phyloP scores from a whole-genome alignment of 2,329 filamentous ascomycete genomes.

The Xylaria sp. region DNA sequence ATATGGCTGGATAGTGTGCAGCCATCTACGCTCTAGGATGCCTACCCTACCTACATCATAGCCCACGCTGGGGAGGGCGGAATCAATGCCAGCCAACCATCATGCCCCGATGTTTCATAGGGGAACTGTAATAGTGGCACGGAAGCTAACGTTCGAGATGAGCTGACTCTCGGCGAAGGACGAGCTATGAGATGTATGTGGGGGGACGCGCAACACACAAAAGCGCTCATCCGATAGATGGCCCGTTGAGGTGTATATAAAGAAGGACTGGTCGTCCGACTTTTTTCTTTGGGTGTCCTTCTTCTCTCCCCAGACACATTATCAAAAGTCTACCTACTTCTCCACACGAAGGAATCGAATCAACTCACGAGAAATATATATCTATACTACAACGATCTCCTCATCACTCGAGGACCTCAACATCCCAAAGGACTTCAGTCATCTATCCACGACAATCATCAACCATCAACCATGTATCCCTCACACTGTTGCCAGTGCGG shows the following conservation, averaged over 20 bases:
- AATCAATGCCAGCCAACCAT: constrained; percentile 28
- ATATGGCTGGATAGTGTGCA: neutral
- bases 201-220: constrained; percentile 20
- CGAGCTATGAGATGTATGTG: constrained; percentile 23
- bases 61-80: constrained; percentile 17
- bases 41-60: constrained; percentile 21
- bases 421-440: neutral
- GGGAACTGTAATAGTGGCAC: constrained; percentile 15
- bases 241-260: constrained; percentile 29
- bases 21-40: neutral
- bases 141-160: constrained; percentile 22
- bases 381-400: neutral
- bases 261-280: constrained; percentile 15
- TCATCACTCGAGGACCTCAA: neutral
- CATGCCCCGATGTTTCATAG: constrained; percentile 11
- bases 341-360: neutral
- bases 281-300: neutral
- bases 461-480: constrained; percentile 40
- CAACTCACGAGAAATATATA: neutral
- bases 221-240: constrained; percentile 16
- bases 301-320: neutral
- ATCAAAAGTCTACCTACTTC: neutral
- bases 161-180: constrained; percentile 30
- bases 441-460: constrained; percentile 1
- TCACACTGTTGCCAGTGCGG: constrained; percentile 48